Evolutionary conservation across 768 basidiomycete species (phyloP).

Genomic region (Scleroderma bovista): DNA sequence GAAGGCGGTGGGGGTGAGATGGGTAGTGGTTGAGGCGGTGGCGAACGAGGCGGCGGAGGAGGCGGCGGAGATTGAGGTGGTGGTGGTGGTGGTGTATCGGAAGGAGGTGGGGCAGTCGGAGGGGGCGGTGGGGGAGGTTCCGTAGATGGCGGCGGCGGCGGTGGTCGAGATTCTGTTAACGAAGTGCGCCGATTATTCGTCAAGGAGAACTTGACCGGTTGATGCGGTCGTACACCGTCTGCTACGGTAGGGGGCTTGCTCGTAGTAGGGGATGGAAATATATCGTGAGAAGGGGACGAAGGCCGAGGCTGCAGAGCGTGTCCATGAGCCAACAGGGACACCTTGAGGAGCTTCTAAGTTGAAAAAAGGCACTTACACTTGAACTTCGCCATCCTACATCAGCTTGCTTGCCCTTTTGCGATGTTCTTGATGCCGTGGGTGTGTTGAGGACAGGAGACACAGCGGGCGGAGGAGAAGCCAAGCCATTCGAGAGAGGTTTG

Average conservation of each 20-base stretch:
- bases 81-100: constrained; percentile 24
- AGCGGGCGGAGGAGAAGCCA: constrained; percentile 22
- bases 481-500: constrained; percentile 44
- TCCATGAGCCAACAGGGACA: constrained; percentile 1
- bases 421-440: constrained; percentile 28
- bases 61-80: constrained; percentile 26
- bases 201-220: constrained; percentile 28
- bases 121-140: constrained; percentile 34
- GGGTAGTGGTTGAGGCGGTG: constrained; percentile 21
- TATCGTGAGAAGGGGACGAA: constrained; percentile 10
- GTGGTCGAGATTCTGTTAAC: constrained; percentile 20
- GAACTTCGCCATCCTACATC: constrained; percentile 32
- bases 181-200: constrained; percentile 27
- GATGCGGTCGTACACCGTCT: constrained; percentile 27
- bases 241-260: constrained; percentile 20
- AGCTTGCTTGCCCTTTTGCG: constrained; percentile 39
- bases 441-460: constrained; percentile 19
- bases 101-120: constrained; percentile 25
- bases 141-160: constrained; percentile 34
- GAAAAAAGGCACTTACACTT: constrained; percentile 25
- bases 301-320: constrained; percentile 15
- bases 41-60: constrained; percentile 15
- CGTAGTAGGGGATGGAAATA: constrained; percentile 6
- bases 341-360: neutral
- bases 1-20: constrained; percentile 17